phyloP scores from a whole-genome alignment of 805 yeast genomes.

The Monosporozyma servazzii region DNA sequence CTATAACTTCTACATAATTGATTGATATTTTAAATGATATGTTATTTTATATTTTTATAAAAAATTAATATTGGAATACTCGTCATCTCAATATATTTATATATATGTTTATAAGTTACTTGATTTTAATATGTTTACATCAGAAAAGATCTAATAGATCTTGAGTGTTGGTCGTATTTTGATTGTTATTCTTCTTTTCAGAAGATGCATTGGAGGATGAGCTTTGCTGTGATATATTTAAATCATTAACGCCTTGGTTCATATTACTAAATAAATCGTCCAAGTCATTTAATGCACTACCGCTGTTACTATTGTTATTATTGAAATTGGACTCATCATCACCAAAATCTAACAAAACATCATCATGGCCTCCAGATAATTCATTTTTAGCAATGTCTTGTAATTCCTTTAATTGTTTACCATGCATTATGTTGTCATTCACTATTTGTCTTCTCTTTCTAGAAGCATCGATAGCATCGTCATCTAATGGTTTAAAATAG shows the following conservation, averaged over 20 bases:
- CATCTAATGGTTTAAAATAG: conserved; percentile 75
- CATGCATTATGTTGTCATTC: conserved; percentile 29
- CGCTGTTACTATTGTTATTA: conserved; percentile 16
- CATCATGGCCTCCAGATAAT: conserved; percentile 56
- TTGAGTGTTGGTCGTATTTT: conserved; percentile 12
- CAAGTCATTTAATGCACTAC: conserved; percentile 57
- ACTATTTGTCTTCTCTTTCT: conserved; percentile 33
- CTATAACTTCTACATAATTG: not conserved
- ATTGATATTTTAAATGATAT: not conserved
- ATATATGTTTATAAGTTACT: not conserved
- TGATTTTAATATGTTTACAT: not conserved
- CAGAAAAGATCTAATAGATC: conserved; percentile 26
- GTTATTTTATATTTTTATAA: not conserved
- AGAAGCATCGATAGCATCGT: conserved; percentile 13
- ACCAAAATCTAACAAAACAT: conserved; percentile 78
- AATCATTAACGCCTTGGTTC: conserved; percentile 28
- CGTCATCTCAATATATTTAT: not conserved
- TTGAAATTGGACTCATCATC: conserved; percentile 39
- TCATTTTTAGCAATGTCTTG: conserved; percentile 70
- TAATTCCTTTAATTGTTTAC: conserved; percentile 66
- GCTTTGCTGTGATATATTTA: not conserved
- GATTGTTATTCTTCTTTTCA: not conserved
- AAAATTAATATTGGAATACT: not conserved
- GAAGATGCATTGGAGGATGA: not conserved
- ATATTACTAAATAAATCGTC: conserved; percentile 47